Evolutionary conservation across 768 basidiomycete species (phyloP).

Genomic region (Termitomyces eurrhizus): DNA sequence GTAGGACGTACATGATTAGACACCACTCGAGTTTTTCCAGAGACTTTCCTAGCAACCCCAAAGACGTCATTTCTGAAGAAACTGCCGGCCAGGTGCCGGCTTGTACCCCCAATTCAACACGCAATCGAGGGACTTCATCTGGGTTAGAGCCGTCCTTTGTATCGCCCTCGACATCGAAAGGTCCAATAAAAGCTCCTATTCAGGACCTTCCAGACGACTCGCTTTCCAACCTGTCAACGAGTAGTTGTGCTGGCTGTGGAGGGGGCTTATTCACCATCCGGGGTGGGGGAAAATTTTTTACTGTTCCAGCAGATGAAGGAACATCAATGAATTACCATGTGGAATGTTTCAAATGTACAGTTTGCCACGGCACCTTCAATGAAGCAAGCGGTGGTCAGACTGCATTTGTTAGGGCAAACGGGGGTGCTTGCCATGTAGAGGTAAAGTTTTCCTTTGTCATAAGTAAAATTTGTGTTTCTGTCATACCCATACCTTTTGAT

Average conservation of each 20-base stretch:
- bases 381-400: constrained; percentile 60
- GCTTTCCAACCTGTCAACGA: constrained; percentile 25
- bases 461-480: neutral
- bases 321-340: constrained; percentile 65
- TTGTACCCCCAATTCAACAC: constrained; percentile 25
- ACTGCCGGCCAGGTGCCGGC: constrained; percentile 28
- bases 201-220: constrained; percentile 8
- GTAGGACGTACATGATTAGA: constrained; percentile 13
- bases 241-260: constrained; percentile 58
- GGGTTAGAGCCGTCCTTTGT: neutral
- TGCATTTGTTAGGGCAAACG: constrained; percentile 62
- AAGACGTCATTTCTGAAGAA: constrained; percentile 27
- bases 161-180: constrained; percentile 2
- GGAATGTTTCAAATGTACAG: constrained; percentile 69
- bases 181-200: constrained; percentile 2
- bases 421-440: constrained; percentile 69
- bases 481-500: neutral
- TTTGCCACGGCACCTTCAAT: constrained; percentile 63
- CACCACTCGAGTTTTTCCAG: constrained; percentile 18
- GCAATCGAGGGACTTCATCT: constrained; percentile 3
- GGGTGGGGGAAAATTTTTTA: constrained; percentile 65
- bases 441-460: constrained; percentile 19
- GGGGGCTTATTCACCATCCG: constrained; percentile 52
- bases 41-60: constrained; percentile 24
- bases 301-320: constrained; percentile 54